Evolutionary conservation across 768 basidiomycete genomes (phyloP).

Genomic region (Boletus rex-veris): DNA sequence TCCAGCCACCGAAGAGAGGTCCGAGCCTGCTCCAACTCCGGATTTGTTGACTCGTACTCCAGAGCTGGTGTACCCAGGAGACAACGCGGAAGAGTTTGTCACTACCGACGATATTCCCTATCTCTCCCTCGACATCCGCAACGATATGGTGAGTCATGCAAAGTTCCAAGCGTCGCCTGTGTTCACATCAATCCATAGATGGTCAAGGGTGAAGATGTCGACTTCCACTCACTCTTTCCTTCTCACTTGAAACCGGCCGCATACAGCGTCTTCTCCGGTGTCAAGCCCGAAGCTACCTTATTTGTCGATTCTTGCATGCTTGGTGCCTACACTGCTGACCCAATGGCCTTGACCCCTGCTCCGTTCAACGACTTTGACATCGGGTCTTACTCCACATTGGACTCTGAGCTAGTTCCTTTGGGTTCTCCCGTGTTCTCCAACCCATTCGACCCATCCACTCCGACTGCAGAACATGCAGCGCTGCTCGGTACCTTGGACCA

Average conservation of each 20-base stretch:
- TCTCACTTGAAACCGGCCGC: slow-evolving; percentile 20
- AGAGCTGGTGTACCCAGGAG: slow-evolving; percentile 13
- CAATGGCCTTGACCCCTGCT: not conserved
- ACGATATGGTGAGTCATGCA: slow-evolving; percentile 17
- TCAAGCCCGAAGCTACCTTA: slow-evolving; percentile 29
- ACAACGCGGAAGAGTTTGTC: slow-evolving; percentile 25
- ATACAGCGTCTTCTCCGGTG: slow-evolving; percentile 24
- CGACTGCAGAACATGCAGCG: slow-evolving; percentile 2
- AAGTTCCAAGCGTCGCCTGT: not conserved
- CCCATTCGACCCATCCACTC: slow-evolving; percentile 21
- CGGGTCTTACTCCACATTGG: slow-evolving; percentile 5
- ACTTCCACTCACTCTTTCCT: slow-evolving; percentile 11
- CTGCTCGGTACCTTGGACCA: slow-evolving; percentile 26
- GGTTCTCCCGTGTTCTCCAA: slow-evolving; percentile 32
- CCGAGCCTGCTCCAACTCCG: slow-evolving; percentile 1
- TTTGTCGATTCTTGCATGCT: slow-evolving; percentile 29
- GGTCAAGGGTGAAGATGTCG: not conserved
- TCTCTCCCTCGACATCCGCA: slow-evolving; percentile 28
- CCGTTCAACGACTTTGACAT: slow-evolving; percentile 10
- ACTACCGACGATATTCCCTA: slow-evolving; percentile 35
- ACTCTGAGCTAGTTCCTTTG: slow-evolving; percentile 10
- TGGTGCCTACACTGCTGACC: slow-evolving; percentile 11
- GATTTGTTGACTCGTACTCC: slow-evolving; percentile 13
- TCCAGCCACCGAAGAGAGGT: not conserved
- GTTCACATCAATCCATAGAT: slow-evolving; percentile 15